phyloP scores from a whole-genome alignment of 805 yeast species.

The Candida pseudoglaebosa region DNA sequence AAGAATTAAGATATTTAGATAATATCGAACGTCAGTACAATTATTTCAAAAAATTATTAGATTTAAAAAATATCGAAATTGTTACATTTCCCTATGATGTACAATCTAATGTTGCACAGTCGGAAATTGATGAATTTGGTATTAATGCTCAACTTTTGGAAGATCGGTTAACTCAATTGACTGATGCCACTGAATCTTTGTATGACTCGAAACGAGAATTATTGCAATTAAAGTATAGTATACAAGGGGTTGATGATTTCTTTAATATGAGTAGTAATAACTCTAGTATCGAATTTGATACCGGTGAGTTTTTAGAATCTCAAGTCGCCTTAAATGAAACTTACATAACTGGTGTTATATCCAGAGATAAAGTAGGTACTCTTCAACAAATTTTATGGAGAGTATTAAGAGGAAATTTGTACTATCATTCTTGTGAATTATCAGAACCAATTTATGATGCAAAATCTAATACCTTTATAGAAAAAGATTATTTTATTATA shows the following conservation, averaged over 20 bases:
- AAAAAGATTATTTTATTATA: slow-evolving; percentile 79
- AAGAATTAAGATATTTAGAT: slow-evolving; percentile 79
- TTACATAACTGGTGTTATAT: slow-evolving; percentile 79
- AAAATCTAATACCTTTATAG: slow-evolving; percentile 51
- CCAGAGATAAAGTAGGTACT: slow-evolving; percentile 61
- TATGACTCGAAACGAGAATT: slow-evolving; percentile 59
- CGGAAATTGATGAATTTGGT: slow-evolving; percentile 69
- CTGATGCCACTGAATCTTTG: slow-evolving; percentile 63
- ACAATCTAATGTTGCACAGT: slow-evolving; percentile 34
- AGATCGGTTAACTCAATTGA: slow-evolving; percentile 66
- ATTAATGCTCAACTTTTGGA: slow-evolving; percentile 66
- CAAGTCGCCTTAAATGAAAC: slow-evolving; percentile 22
- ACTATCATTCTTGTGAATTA: slow-evolving; percentile 69
- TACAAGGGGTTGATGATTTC: slow-evolving; percentile 34
- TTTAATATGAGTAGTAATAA: slow-evolving; percentile 31
- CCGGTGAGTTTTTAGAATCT: slow-evolving; percentile 39
- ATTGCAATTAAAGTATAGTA: slow-evolving; percentile 61
- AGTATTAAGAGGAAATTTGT: slow-evolving; percentile 87
- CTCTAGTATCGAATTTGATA: slow-evolving; percentile 26
- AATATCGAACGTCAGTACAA: slow-evolving; percentile 78
- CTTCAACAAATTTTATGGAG: slow-evolving; percentile 89
- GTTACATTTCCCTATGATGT: slow-evolving; percentile 23
- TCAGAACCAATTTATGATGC: slow-evolving; percentile 64
- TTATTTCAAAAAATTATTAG: slow-evolving; percentile 44
- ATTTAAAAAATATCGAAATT: slow-evolving; percentile 42